Evolutionary conservation across 1,139 yeast species (phyloP), one percentile per base, ranked within the genome.

Genomic region (Casaregolazyma suthepensis): DNA sequence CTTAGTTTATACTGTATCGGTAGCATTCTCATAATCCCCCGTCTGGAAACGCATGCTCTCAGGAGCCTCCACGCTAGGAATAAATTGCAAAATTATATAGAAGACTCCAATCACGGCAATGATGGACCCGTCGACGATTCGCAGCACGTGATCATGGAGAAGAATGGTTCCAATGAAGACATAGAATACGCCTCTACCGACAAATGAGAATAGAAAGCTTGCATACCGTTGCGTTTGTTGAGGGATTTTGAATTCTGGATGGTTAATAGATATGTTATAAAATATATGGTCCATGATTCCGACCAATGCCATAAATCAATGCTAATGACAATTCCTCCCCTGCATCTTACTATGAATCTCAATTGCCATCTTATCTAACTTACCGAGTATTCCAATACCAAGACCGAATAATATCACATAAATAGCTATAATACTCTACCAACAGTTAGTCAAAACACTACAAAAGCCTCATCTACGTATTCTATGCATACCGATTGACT

Each of bases 181-280:
- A 69, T 87, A 87, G 63, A 86, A 81, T 13, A 82, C 66, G 19
- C 96, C 96, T 63, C 96, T 79, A 4, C 96, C 96, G 17, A 87
- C 70, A 65, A 89, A 89, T 15, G 95, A 87, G 67, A 86, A 87
- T 61, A 87, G 74, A 64, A 90, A 89, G 1, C 95, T 86, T 18
- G 86, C 93, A 66, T 83, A 88, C 13, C 81, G 77, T 61, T 81
- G 77, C 9, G 90, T 80, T 60, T 82, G 80, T 1, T 87, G 79
- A 3, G 72, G 73, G 20, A 61, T 61, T 42, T 64, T 65, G 88
- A 50, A 82, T 80, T 60, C 78, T 74, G 55, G 15, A 18, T 43
- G 10, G 54, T 37, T 29, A 20, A 48, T n/a, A 18, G n/a, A 12
- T 19, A 23, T 43, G 23, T 68, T 62, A 48, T 43, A 3, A n/a